Base-by-base conservation (phyloP, 1,284 basidiomycete genomes). In the Naganishia cerealis region DNA sequence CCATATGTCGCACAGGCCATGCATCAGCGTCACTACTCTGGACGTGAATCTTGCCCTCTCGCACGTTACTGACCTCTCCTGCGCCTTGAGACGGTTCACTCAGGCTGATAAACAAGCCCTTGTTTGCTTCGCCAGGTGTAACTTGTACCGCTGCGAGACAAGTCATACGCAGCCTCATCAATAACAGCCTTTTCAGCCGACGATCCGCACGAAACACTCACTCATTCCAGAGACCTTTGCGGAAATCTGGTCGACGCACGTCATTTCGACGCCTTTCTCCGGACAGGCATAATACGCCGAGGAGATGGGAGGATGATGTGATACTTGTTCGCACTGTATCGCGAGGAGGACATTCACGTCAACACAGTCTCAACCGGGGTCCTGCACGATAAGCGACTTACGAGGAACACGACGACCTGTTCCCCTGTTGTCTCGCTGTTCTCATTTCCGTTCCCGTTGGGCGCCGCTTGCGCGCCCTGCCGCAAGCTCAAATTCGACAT, bases 301-400 rank as follows among this genome's bases (percentile, higher is more conserved):
- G 0, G 92, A 96, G 52, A 98, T 87, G 1, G 95, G 95, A 0
- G 95, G 96, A 75, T 99, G 95, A 81, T 99, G 95, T 10, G 92
- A 96, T 52, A 97, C 88, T 81, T 95, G 92, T 76, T 90, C 89
- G 33, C 88, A 90, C 80, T 81, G 71, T 29, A 3, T n/a, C 21
- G 57, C 18, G 12, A 13, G 6, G 18, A 21, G 8, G 40, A 3
- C 46, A 24, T 40, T 42, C 29, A 9, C 24, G 36, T 15, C 48
- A 36, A 36, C 42, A 33, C 29, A 6, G 29, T 33, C 29, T 33
- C 29, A 6, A 33, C 29, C 29, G 6, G 29, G 6, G 29, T 33
- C 29, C 29, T 33, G 29, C 6, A 6, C 29, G 3, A 33, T 33
- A 6, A 33, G 42, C 18, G 16, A 75, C 79, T 67, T 65, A 81